Evolutionary conservation across 2,329 filamentous ascomycete genomes (phyloP).

Genomic region (Penicillium janthinellum): DNA sequence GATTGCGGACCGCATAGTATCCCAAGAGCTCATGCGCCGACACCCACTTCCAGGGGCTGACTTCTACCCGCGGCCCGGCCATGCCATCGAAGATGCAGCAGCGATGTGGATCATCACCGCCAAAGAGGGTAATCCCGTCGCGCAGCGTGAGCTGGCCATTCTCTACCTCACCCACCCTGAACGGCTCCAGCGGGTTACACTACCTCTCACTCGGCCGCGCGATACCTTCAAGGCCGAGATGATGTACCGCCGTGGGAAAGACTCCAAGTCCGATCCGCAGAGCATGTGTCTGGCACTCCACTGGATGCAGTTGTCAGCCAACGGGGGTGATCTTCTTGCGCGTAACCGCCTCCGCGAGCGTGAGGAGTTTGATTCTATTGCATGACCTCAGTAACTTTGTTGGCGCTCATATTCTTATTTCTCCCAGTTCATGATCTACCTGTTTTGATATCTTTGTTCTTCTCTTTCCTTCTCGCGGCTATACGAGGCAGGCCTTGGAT

Average conservation of each 20-base stretch:
- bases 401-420: constrained; percentile 9
- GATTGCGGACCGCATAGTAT: constrained; percentile 69
- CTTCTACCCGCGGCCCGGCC: constrained; percentile 31
- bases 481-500: constrained; percentile 21
- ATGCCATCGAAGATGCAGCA: constrained; percentile 69
- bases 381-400: constrained; percentile 31
- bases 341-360: constrained; percentile 77
- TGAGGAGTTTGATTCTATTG: constrained; percentile 63
- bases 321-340: constrained; percentile 83
- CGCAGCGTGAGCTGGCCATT: constrained; percentile 88
- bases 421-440: constrained; percentile 7
- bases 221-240: constrained; percentile 90
- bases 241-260: constrained; percentile 66
- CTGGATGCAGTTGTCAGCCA: constrained; percentile 91
- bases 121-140: constrained; percentile 84
- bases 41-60: constrained; percentile 35
- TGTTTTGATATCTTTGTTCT: neutral
- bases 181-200: constrained; percentile 73
- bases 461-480: constrained; percentile 6
- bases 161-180: constrained; percentile 93
- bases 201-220: constrained; percentile 79
- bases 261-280: constrained; percentile 74
- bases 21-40: constrained; percentile 51
- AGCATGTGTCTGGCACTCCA: constrained; percentile 94
- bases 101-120: constrained; percentile 91